Evolutionary conservation across 164 flowering plant genomes (phyloP).

Genomic region (Buxus sempervirens): DNA sequence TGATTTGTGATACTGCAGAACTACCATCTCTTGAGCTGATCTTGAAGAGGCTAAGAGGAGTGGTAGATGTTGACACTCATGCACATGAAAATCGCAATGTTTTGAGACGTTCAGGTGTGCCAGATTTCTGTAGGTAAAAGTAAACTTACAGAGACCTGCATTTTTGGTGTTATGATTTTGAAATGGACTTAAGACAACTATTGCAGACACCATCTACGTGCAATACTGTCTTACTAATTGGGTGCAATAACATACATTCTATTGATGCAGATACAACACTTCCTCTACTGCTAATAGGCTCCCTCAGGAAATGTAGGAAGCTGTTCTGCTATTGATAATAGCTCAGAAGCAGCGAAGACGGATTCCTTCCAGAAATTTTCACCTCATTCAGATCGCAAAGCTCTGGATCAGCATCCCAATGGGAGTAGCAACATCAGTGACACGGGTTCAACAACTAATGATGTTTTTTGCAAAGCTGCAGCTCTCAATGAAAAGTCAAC

Average conservation of each 20-base stretch:
- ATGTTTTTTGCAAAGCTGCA: conserved; percentile 32
- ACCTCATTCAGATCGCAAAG: conserved; percentile 31
- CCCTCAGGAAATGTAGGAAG: conserved; percentile 54
- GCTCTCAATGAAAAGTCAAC: conserved; percentile 36
- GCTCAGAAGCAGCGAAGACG: conserved; percentile 46
- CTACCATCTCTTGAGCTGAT: conserved; percentile 49
- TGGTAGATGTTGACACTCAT: conserved; percentile 27
- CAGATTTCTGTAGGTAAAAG: conserved; percentile 75
- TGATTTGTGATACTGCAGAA: conserved; percentile 24
- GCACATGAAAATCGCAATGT: conserved; percentile 36
- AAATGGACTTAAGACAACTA: neutral
- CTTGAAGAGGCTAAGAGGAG: conserved; percentile 44
- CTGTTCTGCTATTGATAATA: conserved; percentile 53
- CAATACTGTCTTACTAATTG: neutral
- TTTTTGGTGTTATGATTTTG: too few relatives aligned
- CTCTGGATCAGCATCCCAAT: conserved; percentile 43
- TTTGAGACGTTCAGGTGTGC: conserved; percentile 64
- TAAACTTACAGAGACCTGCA: neutral
- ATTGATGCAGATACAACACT: conserved; percentile 51
- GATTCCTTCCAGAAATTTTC: conserved; percentile 29
- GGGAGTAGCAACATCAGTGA: conserved; percentile 54
- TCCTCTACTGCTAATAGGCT: conserved; percentile 43
- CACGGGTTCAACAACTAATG: conserved; percentile 44
- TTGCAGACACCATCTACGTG: neutral
- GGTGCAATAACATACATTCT: neutral